These are phyloP conservation scores for Strigomonas galati DNA, from an alignment of 208 protist genomes.

Conservation along the genomic window DNA sequence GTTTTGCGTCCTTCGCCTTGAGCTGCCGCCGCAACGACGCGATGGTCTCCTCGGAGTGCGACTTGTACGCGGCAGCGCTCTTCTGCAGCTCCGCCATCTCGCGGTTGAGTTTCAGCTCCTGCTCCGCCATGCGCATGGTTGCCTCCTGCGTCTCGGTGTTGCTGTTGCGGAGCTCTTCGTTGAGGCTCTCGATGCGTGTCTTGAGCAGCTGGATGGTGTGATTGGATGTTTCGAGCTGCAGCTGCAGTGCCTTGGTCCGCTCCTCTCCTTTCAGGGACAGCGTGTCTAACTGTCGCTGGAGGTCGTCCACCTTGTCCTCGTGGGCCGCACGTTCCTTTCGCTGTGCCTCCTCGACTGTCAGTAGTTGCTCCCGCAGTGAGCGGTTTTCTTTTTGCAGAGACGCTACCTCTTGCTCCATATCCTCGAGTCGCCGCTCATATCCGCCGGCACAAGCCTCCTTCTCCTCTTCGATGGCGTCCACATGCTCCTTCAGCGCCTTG, in stretches of 20 bases:
- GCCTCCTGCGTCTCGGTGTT: constrained; percentile 42
- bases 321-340: constrained; percentile 28
- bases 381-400: constrained; percentile 18
- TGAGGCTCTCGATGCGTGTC: constrained; percentile 44
- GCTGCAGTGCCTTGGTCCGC: constrained; percentile 29
- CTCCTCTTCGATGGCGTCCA: constrained; percentile 25
- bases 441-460: constrained; percentile 21
- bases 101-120: constrained; percentile 41
- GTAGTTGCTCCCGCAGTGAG: constrained; percentile 29
- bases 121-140: constrained; percentile 39
- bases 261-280: constrained; percentile 24
- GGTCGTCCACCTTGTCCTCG: constrained; percentile 32
- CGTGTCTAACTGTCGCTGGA: constrained; percentile 42
- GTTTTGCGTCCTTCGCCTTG: constrained; percentile 70
- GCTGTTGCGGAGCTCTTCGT: constrained; percentile 51
- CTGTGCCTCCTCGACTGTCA: constrained; percentile 33
- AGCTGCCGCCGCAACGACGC: constrained; percentile 74
- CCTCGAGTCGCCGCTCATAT: constrained; percentile 13
- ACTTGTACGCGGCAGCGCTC: constrained; percentile 36
- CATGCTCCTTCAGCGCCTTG: constrained; percentile 56
- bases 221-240: constrained; percentile 47
- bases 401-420: constrained; percentile 26
- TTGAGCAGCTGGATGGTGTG: constrained; percentile 54
- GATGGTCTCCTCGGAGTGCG: constrained; percentile 54
- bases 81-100: constrained; percentile 43